Evolutionary conservation across 2,329 filamentous ascomycete genomes (phyloP).

Genomic region (Pseudopyricularia cyperi): DNA sequence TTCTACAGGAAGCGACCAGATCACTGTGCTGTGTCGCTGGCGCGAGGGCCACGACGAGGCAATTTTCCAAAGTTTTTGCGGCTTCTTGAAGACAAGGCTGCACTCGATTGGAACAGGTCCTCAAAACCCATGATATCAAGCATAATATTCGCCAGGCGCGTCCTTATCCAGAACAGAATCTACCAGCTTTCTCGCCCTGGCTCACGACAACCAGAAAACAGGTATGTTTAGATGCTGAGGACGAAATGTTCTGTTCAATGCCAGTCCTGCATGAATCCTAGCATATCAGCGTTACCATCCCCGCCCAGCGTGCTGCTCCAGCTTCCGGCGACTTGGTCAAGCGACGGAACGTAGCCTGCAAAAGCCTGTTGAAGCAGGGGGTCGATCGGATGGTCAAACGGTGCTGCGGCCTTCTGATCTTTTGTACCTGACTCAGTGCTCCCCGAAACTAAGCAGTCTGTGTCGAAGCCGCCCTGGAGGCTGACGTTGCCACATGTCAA

Average conservation of each 20-base stretch:
- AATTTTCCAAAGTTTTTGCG: slow-evolving; percentile 78
- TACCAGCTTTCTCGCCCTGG: too few species aligned
- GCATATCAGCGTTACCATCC: not conserved
- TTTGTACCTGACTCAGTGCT: not conserved
- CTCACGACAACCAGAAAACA: too few species aligned
- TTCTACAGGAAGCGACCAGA: slow-evolving; percentile 21
- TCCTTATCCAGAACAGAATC: too few species aligned
- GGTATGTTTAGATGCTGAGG: too few species aligned
- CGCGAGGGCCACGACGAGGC: slow-evolving; percentile 59
- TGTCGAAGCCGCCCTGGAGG: not conserved
- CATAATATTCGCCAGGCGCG: too few species aligned
- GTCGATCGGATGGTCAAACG: not conserved
- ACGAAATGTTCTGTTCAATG: too few species aligned
- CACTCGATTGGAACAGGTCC: not conserved
- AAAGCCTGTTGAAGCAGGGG: not conserved
- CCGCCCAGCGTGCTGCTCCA: not conserved
- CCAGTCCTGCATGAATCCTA: too few species aligned
- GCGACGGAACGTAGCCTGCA: not conserved
- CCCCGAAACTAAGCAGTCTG: not conserved
- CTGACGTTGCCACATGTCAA: too few species aligned
- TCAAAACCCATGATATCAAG: too few species aligned
- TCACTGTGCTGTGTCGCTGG: slow-evolving; percentile 52
- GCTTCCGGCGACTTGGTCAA: not conserved
- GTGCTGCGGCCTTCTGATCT: not conserved
- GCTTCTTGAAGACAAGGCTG: slow-evolving; percentile 53